A percentile compares a stretch with the other conserved stretches of the same genome.
These are phyloP conservation scores for Pseudogymnoascus sp. DNA, from an alignment of 2,329 filamentous ascomycete genomes.

Conservation along the genomic window DNA sequence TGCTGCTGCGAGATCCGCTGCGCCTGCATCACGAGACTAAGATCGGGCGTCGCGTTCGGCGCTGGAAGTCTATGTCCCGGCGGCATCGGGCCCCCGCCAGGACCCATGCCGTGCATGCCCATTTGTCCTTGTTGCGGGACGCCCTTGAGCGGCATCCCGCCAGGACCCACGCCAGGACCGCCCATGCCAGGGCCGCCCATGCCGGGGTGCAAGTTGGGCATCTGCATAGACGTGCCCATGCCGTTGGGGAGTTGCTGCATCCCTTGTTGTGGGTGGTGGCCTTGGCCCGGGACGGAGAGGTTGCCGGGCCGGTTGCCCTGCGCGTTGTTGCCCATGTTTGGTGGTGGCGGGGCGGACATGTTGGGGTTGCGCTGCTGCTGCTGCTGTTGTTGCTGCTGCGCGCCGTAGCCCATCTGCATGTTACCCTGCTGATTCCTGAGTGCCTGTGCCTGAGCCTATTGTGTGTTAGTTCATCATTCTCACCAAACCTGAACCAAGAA, in stretches of 20 bases:
- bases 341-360: slow-evolving; percentile 23
- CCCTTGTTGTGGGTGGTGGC: slow-evolving; percentile 35
- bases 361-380: slow-evolving; percentile 12
- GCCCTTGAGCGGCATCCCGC: slow-evolving; percentile 50
- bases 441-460: slow-evolving; percentile 5
- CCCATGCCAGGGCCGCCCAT: too few species aligned
- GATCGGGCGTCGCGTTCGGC: slow-evolving; percentile 40
- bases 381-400: not conserved
- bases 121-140: slow-evolving; percentile 60
- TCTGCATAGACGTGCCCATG: slow-evolving; percentile 28
- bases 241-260: slow-evolving; percentile 46
- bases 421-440: slow-evolving; percentile 12
- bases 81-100: too few species aligned
- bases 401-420: not conserved
- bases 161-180: too few species aligned
- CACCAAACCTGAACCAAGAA: too few species aligned
- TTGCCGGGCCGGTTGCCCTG: slow-evolving; percentile 9
- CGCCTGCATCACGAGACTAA: slow-evolving; percentile 52
- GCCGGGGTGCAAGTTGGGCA: slow-evolving; percentile 23
- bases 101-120: slow-evolving; percentile 37
- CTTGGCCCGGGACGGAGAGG: slow-evolving; percentile 30
- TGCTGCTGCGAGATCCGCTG: slow-evolving; percentile 61
- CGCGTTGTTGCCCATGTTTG: slow-evolving; percentile 10
- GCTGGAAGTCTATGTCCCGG: slow-evolving; percentile 52
- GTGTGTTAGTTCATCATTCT: not conserved